Evolutionary conservation across 371 early-diverging fungal genomes (phyloP).

Genomic region (Dichotomocladium elegans): DNA sequence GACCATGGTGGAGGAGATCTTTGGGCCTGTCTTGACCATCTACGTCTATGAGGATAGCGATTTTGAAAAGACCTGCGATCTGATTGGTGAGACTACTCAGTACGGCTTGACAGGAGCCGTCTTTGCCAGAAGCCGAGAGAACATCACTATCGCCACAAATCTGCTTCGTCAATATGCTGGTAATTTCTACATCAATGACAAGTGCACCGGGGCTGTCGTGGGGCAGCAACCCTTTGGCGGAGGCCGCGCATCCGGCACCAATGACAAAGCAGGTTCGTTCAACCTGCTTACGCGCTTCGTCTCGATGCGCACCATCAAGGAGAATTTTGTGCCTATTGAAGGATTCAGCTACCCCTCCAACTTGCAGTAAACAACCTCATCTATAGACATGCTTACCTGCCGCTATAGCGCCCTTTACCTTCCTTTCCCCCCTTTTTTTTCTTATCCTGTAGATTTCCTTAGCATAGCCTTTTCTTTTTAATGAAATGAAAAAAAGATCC

Average conservation of each 20-base stretch:
- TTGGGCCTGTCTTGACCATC: slow-evolving; percentile 94
- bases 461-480: too few species aligned
- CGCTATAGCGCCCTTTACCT: too few species aligned
- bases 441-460: too few species aligned
- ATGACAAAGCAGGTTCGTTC: slow-evolving; percentile 95
- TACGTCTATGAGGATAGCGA: slow-evolving; percentile 88
- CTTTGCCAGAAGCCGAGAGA: slow-evolving; percentile 88
- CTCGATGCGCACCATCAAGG: slow-evolving; percentile 95
- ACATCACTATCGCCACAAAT: slow-evolving; percentile 71
- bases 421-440: too few species aligned
- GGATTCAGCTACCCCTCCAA: slow-evolving; percentile 88
- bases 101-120: slow-evolving; percentile 91
- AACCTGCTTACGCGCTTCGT: slow-evolving; percentile 74
- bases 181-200: slow-evolving; percentile 99
- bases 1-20: slow-evolving; percentile 94
- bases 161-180: slow-evolving; percentile 89
- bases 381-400: not conserved
- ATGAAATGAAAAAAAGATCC: too few species aligned
- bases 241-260: slow-evolving; percentile 92
- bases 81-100: slow-evolving; percentile 75
- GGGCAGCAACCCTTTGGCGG: slow-evolving; percentile 99
- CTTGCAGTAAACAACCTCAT: slow-evolving; percentile 3
- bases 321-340: slow-evolving; percentile 85
- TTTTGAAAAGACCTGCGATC: slow-evolving; percentile 68
- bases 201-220: slow-evolving; percentile 97